These are phyloP conservation scores for Fraxinus angustifolia DNA, from an alignment of 305 asterid species.

Conservation along the genomic window DNA sequence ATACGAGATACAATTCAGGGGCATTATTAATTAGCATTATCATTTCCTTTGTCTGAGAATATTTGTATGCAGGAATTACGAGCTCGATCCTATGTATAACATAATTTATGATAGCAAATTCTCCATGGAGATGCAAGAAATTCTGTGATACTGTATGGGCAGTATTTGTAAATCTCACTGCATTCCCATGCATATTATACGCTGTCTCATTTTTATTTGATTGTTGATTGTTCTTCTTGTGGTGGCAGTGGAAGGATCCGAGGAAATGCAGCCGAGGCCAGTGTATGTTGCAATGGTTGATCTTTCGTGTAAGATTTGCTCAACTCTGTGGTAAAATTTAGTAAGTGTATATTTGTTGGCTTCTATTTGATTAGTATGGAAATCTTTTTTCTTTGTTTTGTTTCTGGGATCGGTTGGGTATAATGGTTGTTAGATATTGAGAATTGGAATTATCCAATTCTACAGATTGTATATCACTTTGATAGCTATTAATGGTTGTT, in stretches of 20 bases:
- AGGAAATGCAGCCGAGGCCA: slow-evolving; percentile 82
- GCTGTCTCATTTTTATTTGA: background rate
- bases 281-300: slow-evolving; percentile 95
- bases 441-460: slow-evolving; percentile 12
- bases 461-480: slow-evolving; percentile 11
- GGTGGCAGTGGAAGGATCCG: slow-evolving; percentile 74
- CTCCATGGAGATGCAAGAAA: background rate
- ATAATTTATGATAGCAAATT: background rate
- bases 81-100: background rate
- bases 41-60: background rate
- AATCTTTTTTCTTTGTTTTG: background rate
- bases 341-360: slow-evolving; percentile 2
- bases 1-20: slow-evolving; percentile 3
- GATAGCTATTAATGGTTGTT: background rate
- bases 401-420: slow-evolving; percentile 4
- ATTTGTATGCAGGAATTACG: background rate
- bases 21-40: slow-evolving; percentile 4
- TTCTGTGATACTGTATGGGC: slow-evolving; percentile 5
- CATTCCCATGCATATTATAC: background rate
- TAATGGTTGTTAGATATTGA: slow-evolving; percentile 7
- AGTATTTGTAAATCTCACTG: background rate
- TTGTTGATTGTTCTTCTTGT: slow-evolving; percentile 26
- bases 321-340: slow-evolving; percentile 23
- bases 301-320: slow-evolving; percentile 71
- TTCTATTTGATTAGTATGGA: slow-evolving; percentile 8